Evolutionary conservation across 1,284 basidiomycete genomes (phyloP), one percentile per base, ranked within the genome.

Genomic region (Pyrrhoderma lamaoense): DNA sequence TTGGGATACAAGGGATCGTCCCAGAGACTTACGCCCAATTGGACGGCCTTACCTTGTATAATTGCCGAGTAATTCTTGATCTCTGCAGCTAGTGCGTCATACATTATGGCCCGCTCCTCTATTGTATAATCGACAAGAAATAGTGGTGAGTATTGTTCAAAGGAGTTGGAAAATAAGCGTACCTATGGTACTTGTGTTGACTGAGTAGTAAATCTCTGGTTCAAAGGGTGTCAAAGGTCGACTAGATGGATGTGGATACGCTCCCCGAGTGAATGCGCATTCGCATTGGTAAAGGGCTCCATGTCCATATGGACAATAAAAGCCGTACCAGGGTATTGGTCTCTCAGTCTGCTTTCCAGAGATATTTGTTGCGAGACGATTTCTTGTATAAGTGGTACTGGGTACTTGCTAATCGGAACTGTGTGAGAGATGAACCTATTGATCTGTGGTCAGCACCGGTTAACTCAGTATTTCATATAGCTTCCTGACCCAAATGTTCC

Each of bases 1-100:
- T 58, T 60, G 5, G 54, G 52, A 40, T 60, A 60, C 16, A 56
- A 49, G 25, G 50, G 35, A 45, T 54, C 52, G 19, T 46, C 52
- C 43, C 31, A 54, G 3, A 19, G 48, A 34, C 52, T 54, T n/a
- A 43, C 34, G 22, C 52, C 52, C 27, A 49, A 27, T 37, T 44
- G n/a, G 1, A 54, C 43, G 3, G 52, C 52, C 14, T 42, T 45
- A 14, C 42, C 47, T 36, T 54, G 52, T 22, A 54, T 40, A 16
- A 35, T 35, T 40, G 21, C 3, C 14, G 48, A 22, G 34, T 49
- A 39, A 9, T 39, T 34, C 43, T 45, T 45, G 18, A 51, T 9
- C 22, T 45, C 47, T 8, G 27, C n/a, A 8, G 39, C 36, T 27
- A 45, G 36, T 5, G 34, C 19, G 19, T 13, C 14, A 18, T 36